Conservation (phyloP, 306 rosid genomes). For the Vigna unguiculata region DNA sequence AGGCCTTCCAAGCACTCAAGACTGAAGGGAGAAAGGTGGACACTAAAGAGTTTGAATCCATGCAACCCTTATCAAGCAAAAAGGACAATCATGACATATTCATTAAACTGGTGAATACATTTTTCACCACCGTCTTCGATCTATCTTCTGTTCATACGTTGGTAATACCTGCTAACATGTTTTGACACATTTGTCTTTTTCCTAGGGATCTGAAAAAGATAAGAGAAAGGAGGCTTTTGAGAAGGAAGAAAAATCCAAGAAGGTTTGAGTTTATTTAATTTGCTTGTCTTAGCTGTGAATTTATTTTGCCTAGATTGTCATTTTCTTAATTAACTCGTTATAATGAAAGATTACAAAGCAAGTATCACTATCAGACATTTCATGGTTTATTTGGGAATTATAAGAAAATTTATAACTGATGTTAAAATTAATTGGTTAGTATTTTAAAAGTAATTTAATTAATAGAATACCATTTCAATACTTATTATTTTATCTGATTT, state of each 20-base stretch:
- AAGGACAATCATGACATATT: conserved; percentile 80
- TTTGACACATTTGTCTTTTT: not conserved
- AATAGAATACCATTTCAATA: not conserved
- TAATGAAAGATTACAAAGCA: not conserved
- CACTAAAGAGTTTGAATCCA: conserved; percentile 69
- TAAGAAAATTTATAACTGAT: not conserved
- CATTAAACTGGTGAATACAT: conserved; percentile 69
- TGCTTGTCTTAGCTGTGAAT: not conserved
- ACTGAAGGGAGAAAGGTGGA: conserved; percentile 85
- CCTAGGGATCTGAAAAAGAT: conserved; percentile 91
- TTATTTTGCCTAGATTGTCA: not conserved
- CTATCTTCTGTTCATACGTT: not conserved
- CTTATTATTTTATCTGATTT: not conserved
- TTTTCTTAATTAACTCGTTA: not conserved
- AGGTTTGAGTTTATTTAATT: conserved; percentile 53
- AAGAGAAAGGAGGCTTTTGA: conserved; percentile 83
- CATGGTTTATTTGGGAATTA: not conserved
- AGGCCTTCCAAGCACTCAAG: conserved; percentile 68
- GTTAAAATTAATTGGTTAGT: not conserved
- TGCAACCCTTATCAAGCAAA: conserved; percentile 87
- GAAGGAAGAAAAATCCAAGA: conserved; percentile 90
- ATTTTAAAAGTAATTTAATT: not conserved
- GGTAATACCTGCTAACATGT: not conserved
- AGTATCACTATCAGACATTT: not conserved
- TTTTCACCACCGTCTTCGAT: not conserved